Evolutionary conservation across 139 green algal genomes (phyloP), one percentile per base, ranked within the genome.

Genomic region (Picochlorum costavermella): DNA sequence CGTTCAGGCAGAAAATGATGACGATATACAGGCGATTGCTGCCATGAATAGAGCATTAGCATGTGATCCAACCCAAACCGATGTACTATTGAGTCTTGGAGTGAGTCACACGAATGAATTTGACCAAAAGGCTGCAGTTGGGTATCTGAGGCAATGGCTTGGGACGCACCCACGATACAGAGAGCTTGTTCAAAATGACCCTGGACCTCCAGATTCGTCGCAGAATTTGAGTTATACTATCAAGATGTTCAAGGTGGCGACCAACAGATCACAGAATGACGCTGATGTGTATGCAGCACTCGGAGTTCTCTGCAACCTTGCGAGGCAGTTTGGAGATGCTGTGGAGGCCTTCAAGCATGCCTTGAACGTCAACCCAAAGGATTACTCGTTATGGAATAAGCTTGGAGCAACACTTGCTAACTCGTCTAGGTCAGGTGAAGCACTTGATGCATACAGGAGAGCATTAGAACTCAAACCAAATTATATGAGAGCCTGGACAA

Each of bases 401-500:
- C 83, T 98, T 56, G 92, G 91, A 12, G 87, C 87, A 20, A 95
- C 86, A 8, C 69, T 94, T 33, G 94, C 94, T 59, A 99, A 99
- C 77, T 82, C 84, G 50, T 70, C 72, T 0, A 80, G 76, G 44
- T 88, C 67, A 31, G 65, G 44, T 11, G 87, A 95, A 50, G 92
- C 92, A 11, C 78, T 96, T n/a, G 69, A 55, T 25, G 88, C 91
- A 2, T 95, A 95, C 73, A 82, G 82, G 37, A 69, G 83, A 69
- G 94, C 94, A 8, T 81, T 99, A 50, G 86, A 96, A 51, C 63
- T 96, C 2, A 99, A 98, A 76, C 91, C 94, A 67, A 98, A 98
- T 83, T 99, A 99, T 83, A 93, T 97, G 81, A 83, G 94, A 0
- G 94, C 90, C 5, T 99, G 94, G 94, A 88, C 88, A 56, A 99